A percentile compares a stretch with the other conserved stretches of the same genome.
These are phyloP conservation scores for Arthrobotrys entomopaga DNA, from an alignment of 2,329 filamentous ascomycete species.

Conservation along the genomic window DNA sequence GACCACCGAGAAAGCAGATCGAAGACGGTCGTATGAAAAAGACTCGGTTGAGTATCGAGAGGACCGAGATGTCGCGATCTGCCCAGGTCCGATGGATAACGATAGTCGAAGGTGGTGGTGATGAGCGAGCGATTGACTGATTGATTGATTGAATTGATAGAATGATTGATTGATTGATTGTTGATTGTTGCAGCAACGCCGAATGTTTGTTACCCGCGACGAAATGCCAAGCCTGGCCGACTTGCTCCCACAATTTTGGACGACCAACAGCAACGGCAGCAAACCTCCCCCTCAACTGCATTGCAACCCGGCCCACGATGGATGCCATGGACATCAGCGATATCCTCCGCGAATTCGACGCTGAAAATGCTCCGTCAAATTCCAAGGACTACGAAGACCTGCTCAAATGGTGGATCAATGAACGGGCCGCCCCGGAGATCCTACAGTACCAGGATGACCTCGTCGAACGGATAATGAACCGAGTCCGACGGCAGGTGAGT, in stretches of 20 bases:
- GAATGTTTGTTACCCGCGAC: conserved; percentile 18
- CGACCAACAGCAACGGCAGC: neutral
- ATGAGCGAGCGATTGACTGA: no score
- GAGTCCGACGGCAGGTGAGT: conserved; percentile 72
- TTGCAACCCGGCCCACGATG: conserved; percentile 2
- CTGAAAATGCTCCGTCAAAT: conserved; percentile 67
- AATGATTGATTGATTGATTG: neutral
- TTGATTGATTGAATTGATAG: conserved; percentile 2
- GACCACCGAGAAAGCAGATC: neutral
- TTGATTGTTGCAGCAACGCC: no score
- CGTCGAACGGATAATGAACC: conserved; percentile 82
- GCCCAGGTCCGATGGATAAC: conserved; percentile 3
- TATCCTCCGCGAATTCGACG: conserved; percentile 78
- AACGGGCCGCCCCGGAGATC: conserved; percentile 89
- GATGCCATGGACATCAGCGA: conserved; percentile 78
- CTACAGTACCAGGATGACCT: conserved; percentile 79
- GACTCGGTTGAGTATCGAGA: neutral
- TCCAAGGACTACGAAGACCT: conserved; percentile 82
- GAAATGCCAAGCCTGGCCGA: conserved; percentile 7
- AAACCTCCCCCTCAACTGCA: no score
- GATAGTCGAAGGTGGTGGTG: neutral
- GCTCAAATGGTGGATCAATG: conserved; percentile 91
- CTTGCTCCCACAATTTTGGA: neutral
- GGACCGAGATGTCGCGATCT: neutral
- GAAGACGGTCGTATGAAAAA: neutral